These are phyloP conservation scores for Mycosarcoma maydis DNA, from an alignment of 1,284 basidiomycete genomes.

Conservation along the genomic window DNA sequence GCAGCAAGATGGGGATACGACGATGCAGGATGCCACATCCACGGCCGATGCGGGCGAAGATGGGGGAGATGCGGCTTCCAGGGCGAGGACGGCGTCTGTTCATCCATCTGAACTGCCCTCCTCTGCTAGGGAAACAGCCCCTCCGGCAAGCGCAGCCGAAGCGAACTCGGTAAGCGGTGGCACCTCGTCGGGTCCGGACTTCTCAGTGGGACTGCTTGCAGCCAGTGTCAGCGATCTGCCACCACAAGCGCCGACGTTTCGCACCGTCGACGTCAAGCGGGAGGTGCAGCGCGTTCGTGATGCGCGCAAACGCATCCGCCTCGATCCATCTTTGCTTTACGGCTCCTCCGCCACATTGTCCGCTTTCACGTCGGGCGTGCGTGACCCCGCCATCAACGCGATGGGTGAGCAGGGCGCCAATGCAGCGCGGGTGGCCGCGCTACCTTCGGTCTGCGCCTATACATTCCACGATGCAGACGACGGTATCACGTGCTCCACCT, in stretches of 20 bases:
- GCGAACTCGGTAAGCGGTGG: background rate
- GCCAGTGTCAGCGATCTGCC: constrained; percentile 80
- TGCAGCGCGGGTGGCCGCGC: constrained; percentile 54
- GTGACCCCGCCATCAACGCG: constrained; percentile 47
- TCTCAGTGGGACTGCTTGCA: constrained; percentile 62
- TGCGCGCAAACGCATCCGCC: constrained; percentile 69
- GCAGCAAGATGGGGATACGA: constrained; percentile 35
- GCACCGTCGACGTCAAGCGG: constrained; percentile 85
- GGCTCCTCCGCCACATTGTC: constrained; percentile 6
- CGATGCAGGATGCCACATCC: constrained; percentile 30
- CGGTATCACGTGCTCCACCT: constrained; percentile 80
- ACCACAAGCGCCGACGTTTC: constrained; percentile 80
- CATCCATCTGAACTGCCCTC: constrained; percentile 30
- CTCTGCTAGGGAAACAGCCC: constrained; percentile 14
- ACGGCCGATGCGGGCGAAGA: constrained; percentile 10
- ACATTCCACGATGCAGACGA: constrained; percentile 66
- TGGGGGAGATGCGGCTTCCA: constrained; percentile 2
- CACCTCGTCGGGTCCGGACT: constrained; percentile 23
- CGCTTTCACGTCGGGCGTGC: constrained; percentile 42
- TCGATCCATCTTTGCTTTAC: constrained; percentile 48
- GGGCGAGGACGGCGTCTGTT: constrained; percentile 26
- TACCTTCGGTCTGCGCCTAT: constrained; percentile 65
- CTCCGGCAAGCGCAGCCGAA: constrained; percentile 7
- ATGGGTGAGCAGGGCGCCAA: constrained; percentile 53
- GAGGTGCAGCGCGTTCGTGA: constrained; percentile 92